These are phyloP conservation scores for Alternaria rosae DNA, from an alignment of 2,329 filamentous ascomycete genomes.

Conservation along the genomic window DNA sequence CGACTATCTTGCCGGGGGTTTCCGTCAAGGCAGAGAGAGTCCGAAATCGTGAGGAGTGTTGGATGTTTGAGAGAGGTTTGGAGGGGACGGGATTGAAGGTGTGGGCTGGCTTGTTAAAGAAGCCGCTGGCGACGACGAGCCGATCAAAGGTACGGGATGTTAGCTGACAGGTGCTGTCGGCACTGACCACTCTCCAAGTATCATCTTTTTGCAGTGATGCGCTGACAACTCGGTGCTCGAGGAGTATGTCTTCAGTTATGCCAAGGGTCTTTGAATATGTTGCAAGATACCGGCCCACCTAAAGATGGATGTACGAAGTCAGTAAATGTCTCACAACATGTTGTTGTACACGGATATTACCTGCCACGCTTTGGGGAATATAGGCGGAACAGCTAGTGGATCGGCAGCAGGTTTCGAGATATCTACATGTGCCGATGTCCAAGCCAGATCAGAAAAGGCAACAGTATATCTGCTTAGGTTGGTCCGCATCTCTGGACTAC, in stretches of 20 bases:
- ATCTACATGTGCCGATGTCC: conserved; percentile 61
- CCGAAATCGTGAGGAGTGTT: conserved; percentile 43
- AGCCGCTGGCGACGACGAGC: conserved; percentile 76
- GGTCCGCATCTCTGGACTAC: conserved; percentile 65
- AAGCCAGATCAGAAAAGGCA: conserved; percentile 69
- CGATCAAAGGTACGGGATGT: conserved; percentile 65
- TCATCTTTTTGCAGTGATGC: conserved; percentile 25
- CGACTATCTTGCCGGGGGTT: conserved; percentile 66
- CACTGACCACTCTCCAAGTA: conserved; percentile 30
- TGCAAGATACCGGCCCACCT: conserved; percentile 72
- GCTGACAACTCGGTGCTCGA: conserved; percentile 51
- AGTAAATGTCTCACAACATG: neutral
- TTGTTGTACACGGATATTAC: conserved; percentile 33
- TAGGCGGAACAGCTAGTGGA: conserved; percentile 52
- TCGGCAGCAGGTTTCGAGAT: conserved; percentile 22
- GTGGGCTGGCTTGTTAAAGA: conserved; percentile 62
- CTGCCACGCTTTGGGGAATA: conserved; percentile 79
- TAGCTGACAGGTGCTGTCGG: conserved; percentile 18
- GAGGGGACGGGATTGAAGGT: conserved; percentile 21
- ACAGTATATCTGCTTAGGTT: conserved; percentile 83
- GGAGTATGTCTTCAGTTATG: conserved; percentile 57
- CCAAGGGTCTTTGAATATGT: conserved; percentile 69
- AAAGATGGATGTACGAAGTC: neutral
- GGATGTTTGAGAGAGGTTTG: conserved; percentile 17
- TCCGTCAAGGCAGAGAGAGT: conserved; percentile 27